These are phyloP conservation scores for Hirsutella minnesotensis DNA, from an alignment of 2,329 filamentous ascomycete species.

Conservation along the genomic window DNA sequence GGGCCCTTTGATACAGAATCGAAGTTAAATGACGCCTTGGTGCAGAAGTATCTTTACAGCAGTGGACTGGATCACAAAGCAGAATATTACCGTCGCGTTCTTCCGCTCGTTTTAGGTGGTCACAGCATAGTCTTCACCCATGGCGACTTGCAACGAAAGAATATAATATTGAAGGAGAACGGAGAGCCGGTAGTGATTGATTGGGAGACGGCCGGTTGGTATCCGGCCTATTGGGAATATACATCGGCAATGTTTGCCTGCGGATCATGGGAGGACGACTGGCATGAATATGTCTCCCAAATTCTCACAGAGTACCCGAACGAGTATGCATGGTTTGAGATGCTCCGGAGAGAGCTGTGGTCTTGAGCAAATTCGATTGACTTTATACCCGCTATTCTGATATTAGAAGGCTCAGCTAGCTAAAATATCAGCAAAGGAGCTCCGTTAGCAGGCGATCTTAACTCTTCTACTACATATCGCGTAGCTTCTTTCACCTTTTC, in stretches of 20 bases:
- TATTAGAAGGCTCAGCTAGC: too few relatives aligned
- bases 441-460: too few relatives aligned
- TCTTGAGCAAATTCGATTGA: slow-evolving; percentile 1
- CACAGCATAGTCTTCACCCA: slow-evolving; percentile 2
- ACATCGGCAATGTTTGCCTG: slow-evolving; percentile 1
- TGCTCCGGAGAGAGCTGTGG: slow-evolving; percentile 9
- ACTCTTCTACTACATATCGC: too few relatives aligned
- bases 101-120: slow-evolving; percentile 13
- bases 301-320: slow-evolving; percentile 9
- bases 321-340: slow-evolving; percentile 10
- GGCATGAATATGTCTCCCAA: slow-evolving; percentile 9
- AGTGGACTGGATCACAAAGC: background rate
- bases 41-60: background rate
- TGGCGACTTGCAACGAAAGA: slow-evolving; percentile 3
- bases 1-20: background rate
- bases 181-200: slow-evolving; percentile 1
- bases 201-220: slow-evolving; percentile 12
- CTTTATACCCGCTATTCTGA: too few relatives aligned
- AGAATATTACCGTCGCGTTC: slow-evolving; percentile 16
- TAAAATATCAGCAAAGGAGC: too few relatives aligned
- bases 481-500: too few relatives aligned
- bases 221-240: slow-evolving; percentile 14
- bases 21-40: background rate
- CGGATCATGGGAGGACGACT: slow-evolving; percentile 10
- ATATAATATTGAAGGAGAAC: background rate